Percentiles rank a stretch among this genome's conserved stretches.
Conservation (phyloP, 2,329 filamentous ascomycete species). For the Lasiodiplodia sp. region DNA sequence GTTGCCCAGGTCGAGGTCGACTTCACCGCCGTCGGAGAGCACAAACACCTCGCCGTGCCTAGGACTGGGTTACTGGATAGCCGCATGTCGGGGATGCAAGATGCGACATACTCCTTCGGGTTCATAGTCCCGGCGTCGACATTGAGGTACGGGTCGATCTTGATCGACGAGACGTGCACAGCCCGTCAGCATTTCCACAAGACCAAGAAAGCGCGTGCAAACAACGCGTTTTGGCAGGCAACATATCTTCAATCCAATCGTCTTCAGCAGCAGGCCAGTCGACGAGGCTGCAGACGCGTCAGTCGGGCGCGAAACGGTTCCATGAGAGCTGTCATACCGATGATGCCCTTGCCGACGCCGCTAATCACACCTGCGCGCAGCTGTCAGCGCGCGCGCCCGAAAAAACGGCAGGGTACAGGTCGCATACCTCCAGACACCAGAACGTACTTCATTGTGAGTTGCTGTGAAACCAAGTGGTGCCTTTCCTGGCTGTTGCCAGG, state of each 20-base stretch:
- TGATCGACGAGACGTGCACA: slow-evolving; percentile 68
- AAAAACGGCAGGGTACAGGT: slow-evolving; percentile 27
- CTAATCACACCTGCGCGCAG: slow-evolving; percentile 59
- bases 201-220: slow-evolving; percentile 5
- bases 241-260: slow-evolving; percentile 78
- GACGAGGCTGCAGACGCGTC: slow-evolving; percentile 65
- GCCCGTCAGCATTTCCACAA: slow-evolving; percentile 29
- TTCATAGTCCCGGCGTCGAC: slow-evolving; percentile 78
- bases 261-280: slow-evolving; percentile 79
- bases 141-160: slow-evolving; percentile 78
- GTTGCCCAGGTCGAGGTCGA: slow-evolving; percentile 77
- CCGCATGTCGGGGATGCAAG: slow-evolving; percentile 11
- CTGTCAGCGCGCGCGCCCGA: slow-evolving; percentile 33
- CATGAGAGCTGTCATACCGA: slow-evolving; percentile 57
- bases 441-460: slow-evolving; percentile 77
- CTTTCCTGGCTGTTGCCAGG: slow-evolving; percentile 49
- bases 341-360: slow-evolving; percentile 71
- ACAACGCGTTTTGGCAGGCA: slow-evolving; percentile 33
- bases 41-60: slow-evolving; percentile 90
- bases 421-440: slow-evolving; percentile 76
- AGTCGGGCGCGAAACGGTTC: slow-evolving; percentile 34
- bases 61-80: slow-evolving; percentile 15
- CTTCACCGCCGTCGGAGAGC: slow-evolving; percentile 80
- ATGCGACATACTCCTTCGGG: slow-evolving; percentile 63
- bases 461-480: slow-evolving; percentile 43